Conservation (phyloP, 2,329 filamentous ascomycete species). For the Cercospora beticola region DNA sequence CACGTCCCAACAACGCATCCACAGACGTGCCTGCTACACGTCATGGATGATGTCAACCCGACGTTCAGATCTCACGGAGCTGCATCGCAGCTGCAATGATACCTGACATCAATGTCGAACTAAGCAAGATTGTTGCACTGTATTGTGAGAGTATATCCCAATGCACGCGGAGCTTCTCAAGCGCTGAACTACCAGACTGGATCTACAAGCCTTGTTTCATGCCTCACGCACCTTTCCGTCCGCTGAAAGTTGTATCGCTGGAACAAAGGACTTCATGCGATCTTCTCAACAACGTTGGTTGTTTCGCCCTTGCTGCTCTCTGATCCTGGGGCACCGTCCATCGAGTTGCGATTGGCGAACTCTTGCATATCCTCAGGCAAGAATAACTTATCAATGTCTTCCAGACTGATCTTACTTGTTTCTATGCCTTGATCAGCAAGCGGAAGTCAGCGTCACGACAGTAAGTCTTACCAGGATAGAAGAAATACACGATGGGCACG, state of each 20-base stretch:
- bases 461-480: slow-evolving; percentile 23
- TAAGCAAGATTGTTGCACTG: background rate
- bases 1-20: background rate
- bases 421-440: slow-evolving; percentile 13
- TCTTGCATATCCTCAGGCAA: slow-evolving; percentile 17
- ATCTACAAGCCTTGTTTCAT: background rate
- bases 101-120: background rate
- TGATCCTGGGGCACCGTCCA: slow-evolving; percentile 1
- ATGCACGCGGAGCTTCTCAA: background rate
- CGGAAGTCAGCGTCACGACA: background rate
- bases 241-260: background rate
- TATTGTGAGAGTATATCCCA: background rate
- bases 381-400: slow-evolving; percentile 37
- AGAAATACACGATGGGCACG: slow-evolving; percentile 29
- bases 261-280: slow-evolving; percentile 2
- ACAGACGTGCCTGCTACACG: background rate
- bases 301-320: slow-evolving; percentile 11
- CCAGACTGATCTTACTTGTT: slow-evolving; percentile 37
- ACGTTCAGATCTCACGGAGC: background rate
- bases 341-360: slow-evolving; percentile 7
- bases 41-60: slow-evolving; percentile 4
- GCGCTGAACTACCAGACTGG: background rate
- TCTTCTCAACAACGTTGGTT: slow-evolving; percentile 14
- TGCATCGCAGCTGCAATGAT: background rate
- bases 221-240: background rate